These are phyloP conservation scores for Hypoxylon sp. DNA, from an alignment of 2,329 filamentous ascomycete genomes.

Conservation along the genomic window DNA sequence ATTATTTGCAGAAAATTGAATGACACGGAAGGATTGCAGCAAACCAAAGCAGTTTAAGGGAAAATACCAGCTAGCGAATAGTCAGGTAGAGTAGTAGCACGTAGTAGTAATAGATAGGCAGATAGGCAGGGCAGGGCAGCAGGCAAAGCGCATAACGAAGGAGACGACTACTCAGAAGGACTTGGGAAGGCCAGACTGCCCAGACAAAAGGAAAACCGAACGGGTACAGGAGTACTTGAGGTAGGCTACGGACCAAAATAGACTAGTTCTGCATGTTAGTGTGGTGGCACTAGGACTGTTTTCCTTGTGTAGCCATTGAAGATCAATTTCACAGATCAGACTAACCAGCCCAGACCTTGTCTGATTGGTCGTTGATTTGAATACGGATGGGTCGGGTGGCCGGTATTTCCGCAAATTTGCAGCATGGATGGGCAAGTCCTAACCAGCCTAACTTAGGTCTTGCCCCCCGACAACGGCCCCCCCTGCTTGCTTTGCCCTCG, in stretches of 20 bases:
- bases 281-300: constrained; percentile 45
- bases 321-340: constrained; percentile 45
- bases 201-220: constrained; percentile 20
- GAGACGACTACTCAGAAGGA: constrained; percentile 25
- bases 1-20: constrained; percentile 42
- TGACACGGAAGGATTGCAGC: constrained; percentile 36
- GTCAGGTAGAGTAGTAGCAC: constrained; percentile 5
- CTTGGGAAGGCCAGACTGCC: constrained; percentile 29
- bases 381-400: constrained; percentile 45
- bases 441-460: constrained; percentile 17
- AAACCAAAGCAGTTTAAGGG: constrained; percentile 35
- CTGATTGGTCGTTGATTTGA: constrained; percentile 33
- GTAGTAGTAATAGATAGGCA: constrained; percentile 26
- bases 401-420: constrained; percentile 46
- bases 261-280: constrained; percentile 35
- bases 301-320: constrained; percentile 44
- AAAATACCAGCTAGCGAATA: constrained; percentile 8
- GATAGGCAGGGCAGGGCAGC: constrained; percentile 26
- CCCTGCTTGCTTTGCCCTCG: constrained; percentile 32
- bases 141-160: constrained; percentile 36
- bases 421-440: constrained; percentile 11
- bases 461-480: constrained; percentile 34
- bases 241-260: constrained; percentile 36
- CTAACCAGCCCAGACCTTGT: constrained; percentile 17
- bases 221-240: constrained; percentile 25